These are phyloP conservation scores for Chlamydomonas incerta DNA, from an alignment of 139 green algal species.

Conservation along the genomic window DNA sequence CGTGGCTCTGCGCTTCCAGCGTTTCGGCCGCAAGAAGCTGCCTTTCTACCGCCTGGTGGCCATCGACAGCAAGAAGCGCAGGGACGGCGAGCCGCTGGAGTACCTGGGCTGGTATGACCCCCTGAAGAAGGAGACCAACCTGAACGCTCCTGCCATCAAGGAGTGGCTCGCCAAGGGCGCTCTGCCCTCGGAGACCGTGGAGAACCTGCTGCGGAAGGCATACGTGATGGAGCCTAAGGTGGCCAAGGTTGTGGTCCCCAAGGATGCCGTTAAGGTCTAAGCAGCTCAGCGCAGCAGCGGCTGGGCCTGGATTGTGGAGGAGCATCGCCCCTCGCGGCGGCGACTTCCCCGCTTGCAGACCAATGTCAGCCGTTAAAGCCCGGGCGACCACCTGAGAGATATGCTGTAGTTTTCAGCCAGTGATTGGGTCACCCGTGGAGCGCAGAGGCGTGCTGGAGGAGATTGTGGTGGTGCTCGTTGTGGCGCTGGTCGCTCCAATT, in stretches of 20 bases:
- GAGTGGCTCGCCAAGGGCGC: slow-evolving; percentile 91
- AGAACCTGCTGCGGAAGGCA: slow-evolving; percentile 82
- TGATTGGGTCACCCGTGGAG: not conserved
- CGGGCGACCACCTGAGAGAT: not conserved
- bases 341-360: not conserved
- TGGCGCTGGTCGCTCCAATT: no score
- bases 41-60: slow-evolving; percentile 94
- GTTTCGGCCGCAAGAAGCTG: slow-evolving; percentile 89
- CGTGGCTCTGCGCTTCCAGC: slow-evolving; percentile 89
- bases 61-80: slow-evolving; percentile 85
- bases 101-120: slow-evolving; percentile 92
- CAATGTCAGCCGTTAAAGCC: not conserved
- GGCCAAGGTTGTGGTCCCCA: slow-evolving; percentile 26
- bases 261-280: slow-evolving; percentile 44
- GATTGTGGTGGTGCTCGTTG: no score
- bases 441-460: no score
- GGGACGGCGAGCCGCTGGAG: slow-evolving; percentile 90
- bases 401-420: slow-evolving; percentile 46
- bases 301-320: not conserved
- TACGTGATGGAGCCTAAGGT: slow-evolving; percentile 39
- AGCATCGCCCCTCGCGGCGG: not conserved
- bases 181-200: slow-evolving; percentile 89
- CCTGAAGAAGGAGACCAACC: slow-evolving; percentile 89
- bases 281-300: not conserved
- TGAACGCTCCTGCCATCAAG: slow-evolving; percentile 96